Base-by-base conservation (phyloP, 768 basidiomycete species). In the Sistotremastrum niveocremeum region DNA sequence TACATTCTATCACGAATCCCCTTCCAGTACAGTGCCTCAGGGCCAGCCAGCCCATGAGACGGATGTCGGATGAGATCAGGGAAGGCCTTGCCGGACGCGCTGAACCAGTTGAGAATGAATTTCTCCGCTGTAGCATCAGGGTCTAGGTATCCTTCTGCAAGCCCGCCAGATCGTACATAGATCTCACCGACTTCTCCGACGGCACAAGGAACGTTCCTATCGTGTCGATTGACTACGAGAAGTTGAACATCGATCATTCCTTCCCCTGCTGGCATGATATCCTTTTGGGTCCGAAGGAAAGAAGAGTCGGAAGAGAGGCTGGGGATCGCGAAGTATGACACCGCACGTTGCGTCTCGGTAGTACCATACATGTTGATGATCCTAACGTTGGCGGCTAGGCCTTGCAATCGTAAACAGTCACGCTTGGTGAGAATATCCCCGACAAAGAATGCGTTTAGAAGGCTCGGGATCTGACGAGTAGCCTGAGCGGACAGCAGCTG, bases 291-390 rank as follows among this genome's bases (percentile, higher is more conserved):
- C 28, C 81, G 76, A 37, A 98, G 73, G 74, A 95, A 97, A 1
- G 90, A 91, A 1, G 82, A 73, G 57, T 98, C 91, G 46, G 72
- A 71, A 6, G 80, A 67, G 6, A 94, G 75, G 44, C 85, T 76
- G 2, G 94, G 91, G 54, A 98, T 89, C 20, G 80, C 74, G 59
- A 93, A 97, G 66, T 97, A 98, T 20, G 93, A 97, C 7, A 99
- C 95, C 2, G 95, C 95, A 44, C 95, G 86, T 61, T 99, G 95
- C 6, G 95, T 98, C 65, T 99, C 95, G 20, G 95, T 99, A 5
- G 95, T 98, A 10, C 95, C 95, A 62, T 97, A 99, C 95, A 99
- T 99, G 71, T 99, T 99, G 63, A 98, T 81, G 59, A 99, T 97
- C 34, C 79, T 71, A 9, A 93, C 90, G 55, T 98, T 95, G 8